Conservation (phyloP, 192 early-diverging fungal genomes). For the Rhizophagus prolifer region DNA sequence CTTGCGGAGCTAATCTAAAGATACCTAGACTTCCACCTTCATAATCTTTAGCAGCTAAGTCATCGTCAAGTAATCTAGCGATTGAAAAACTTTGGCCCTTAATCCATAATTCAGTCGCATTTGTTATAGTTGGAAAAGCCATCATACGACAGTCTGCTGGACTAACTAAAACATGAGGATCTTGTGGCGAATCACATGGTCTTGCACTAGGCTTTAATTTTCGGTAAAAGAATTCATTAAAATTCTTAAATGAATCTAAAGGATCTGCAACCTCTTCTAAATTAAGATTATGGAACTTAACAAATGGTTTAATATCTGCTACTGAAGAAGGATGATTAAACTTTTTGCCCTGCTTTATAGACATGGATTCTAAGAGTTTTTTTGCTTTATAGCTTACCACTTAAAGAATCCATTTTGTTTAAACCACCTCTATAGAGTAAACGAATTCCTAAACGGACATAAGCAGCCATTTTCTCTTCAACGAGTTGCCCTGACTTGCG, state of each 20-base stretch:
- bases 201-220: conserved; percentile 69
- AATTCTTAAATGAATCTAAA: conserved; percentile 63
- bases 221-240: conserved; percentile 88
- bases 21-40: conserved; percentile 66
- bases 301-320: conserved; percentile 69
- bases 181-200: conserved; percentile 38
- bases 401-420: conserved; percentile 39
- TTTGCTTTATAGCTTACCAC: conserved; percentile 40
- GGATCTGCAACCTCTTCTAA: conserved; percentile 70
- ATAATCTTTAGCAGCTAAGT: conserved; percentile 48
- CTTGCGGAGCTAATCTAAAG: conserved; percentile 80
- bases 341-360: conserved; percentile 67
- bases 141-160: conserved; percentile 76
- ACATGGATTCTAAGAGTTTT: conserved; percentile 49
- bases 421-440: conserved; percentile 67
- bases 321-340: conserved; percentile 64
- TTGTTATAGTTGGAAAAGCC: conserved; percentile 62
- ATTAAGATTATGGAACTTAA: conserved; percentile 70
- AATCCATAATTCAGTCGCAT: conserved; percentile 75
- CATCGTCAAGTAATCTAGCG: conserved; percentile 54
- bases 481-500: conserved; percentile 62
- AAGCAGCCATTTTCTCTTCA: conserved; percentile 79
- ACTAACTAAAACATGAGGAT: conserved; percentile 60
- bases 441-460: conserved; percentile 78
- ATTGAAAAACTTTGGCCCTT: conserved; percentile 75